Evolutionary conservation across 805 yeast genomes (phyloP).

Genomic region (Nakazawaea anatomiae): DNA sequence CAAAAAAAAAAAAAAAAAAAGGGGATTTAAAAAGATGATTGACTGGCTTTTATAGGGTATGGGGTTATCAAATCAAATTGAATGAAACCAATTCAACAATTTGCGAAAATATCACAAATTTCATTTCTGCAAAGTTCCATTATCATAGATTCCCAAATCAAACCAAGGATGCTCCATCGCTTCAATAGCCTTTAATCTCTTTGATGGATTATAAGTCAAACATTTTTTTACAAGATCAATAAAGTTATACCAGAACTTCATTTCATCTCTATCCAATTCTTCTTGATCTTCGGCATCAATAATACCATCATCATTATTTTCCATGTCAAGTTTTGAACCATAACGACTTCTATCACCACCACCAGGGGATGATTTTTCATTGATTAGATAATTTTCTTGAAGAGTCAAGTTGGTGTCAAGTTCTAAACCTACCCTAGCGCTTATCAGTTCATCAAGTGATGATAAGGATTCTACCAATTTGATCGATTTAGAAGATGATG

Average conservation of each 20-base stretch:
- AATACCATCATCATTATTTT: neutral
- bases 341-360: neutral
- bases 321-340: no score
- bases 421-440: slow-evolving; percentile 23
- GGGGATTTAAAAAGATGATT: no score
- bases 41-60: no score
- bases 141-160: slow-evolving; percentile 52
- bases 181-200: slow-evolving; percentile 46
- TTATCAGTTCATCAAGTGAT: slow-evolving; percentile 20
- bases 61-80: no score
- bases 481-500: slow-evolving; percentile 30
- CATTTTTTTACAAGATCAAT: slow-evolving; percentile 43
- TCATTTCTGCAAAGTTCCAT: slow-evolving; percentile 28
- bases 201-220: slow-evolving; percentile 43
- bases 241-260: slow-evolving; percentile 81
- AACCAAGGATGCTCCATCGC: slow-evolving; percentile 74
- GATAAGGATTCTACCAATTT: slow-evolving; percentile 28
- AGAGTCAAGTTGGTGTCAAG: slow-evolving; percentile 18
- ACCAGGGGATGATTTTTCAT: slow-evolving; percentile 6
- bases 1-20: no score
- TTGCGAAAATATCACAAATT: neutral
- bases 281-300: neutral
- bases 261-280: slow-evolving; percentile 46
- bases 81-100: no score
- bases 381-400: slow-evolving; percentile 15